Conservation (phyloP, 2,329 filamentous ascomycete genomes). For the Colletotrichum sp. region DNA sequence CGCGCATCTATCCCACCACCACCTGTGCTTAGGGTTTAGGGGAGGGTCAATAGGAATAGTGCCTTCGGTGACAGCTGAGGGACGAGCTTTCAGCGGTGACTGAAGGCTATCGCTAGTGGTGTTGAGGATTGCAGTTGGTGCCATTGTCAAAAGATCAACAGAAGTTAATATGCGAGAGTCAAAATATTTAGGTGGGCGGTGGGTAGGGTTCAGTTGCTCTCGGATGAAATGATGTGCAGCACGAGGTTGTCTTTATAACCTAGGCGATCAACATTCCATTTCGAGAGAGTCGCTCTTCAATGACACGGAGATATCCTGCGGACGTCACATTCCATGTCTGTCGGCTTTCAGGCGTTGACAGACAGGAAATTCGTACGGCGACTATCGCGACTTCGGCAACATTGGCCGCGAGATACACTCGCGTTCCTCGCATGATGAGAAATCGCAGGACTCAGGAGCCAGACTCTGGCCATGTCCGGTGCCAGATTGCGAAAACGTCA, state of each 20-base stretch:
- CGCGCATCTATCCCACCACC: constrained; percentile 14
- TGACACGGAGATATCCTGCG: not conserved
- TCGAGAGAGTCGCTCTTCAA: not conserved
- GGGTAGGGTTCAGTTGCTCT: not conserved
- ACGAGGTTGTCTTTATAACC: not conserved
- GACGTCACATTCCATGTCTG: not conserved
- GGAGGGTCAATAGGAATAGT: not conserved
- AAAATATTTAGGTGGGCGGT: not conserved
- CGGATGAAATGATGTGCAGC: not conserved
- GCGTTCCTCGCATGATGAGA: not conserved
- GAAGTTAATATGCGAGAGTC: not conserved
- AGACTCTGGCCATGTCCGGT: not conserved
- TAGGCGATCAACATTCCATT: not conserved
- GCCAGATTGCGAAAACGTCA: not conserved
- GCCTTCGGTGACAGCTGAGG: not conserved
- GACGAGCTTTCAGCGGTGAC: not conserved
- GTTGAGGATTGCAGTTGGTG: not conserved
- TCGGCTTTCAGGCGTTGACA: not conserved
- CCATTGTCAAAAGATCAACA: not conserved
- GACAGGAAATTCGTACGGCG: not conserved
- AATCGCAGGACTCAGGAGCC: not conserved
- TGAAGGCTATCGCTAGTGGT: not conserved
- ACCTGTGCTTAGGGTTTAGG: not conserved
- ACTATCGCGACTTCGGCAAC: not conserved
- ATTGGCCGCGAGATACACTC: not conserved